Evolutionary conservation across 2,329 filamentous ascomycete genomes (phyloP), one percentile per base, ranked within the genome.

Genomic region (Didymella sp.): DNA sequence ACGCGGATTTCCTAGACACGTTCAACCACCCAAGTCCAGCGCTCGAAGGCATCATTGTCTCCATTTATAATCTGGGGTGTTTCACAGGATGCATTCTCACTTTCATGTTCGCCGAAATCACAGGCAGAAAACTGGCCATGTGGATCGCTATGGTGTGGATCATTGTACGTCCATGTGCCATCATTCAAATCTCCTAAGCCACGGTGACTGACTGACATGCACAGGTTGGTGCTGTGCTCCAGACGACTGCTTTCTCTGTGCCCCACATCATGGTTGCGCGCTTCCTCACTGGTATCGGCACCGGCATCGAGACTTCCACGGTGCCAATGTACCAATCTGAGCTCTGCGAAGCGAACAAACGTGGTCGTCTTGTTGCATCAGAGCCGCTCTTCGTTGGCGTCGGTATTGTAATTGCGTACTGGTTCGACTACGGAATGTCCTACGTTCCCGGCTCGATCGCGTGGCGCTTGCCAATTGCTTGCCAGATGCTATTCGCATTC

Each of bases 351-450:
- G 81, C 84, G 0, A 80, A 80, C 65, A 85, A 85, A 69, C 80
- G 85, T 60, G 85, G 85, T 58, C 80, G 85, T 24, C 73, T 87
- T 40, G 85, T 87, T 55, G 85, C 83, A 68, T 84, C 85, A 21
- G 84, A 80, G 63, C 81, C 78, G 60, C 80, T 81, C 63, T 77
- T 77, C 35, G 79, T 82, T 28, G 79, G 80, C 7, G 77, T 82
- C 28, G 81, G 81, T 28, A 81, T 79, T 19, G 71, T 77, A 27
- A 80, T 82, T 44, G 80, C 80, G 5, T 82, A 82, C 68, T 81
- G 79, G 79, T 71, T 68, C 24, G 64, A 64, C 38, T 68, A 69
- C 21, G 66, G 68, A 7, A 77, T 78, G 70, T 67, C 64, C n/a
- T 78, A 69, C 33, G 72, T 76, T 11, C 62, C 70, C n/a, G 79